A percentile compares a stretch with the other conserved stretches of the same genome.
These are phyloP conservation scores for Candida nanaspora DNA, from an alignment of 805 yeast genomes.

Conservation along the genomic window DNA sequence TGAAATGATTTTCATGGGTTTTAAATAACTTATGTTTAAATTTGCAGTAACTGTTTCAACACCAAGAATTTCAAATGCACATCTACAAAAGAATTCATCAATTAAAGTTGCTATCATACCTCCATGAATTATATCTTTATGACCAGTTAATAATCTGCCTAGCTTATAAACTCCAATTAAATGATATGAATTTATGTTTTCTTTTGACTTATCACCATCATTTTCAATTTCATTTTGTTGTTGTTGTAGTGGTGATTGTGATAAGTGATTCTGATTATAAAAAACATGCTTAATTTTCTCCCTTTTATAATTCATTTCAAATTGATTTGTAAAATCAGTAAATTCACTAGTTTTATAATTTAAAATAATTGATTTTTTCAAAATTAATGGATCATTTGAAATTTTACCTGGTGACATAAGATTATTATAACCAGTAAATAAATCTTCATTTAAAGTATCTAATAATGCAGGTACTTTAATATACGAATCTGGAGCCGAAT, in stretches of 20 bases:
- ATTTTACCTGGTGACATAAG: conserved; percentile 12
- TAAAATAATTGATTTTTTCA: not conserved
- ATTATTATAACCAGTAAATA: conserved; percentile 22
- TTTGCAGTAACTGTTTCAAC: conserved; percentile 43
- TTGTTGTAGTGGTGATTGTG: no score
- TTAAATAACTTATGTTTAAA: conserved; percentile 33
- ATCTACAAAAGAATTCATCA: conserved; percentile 45
- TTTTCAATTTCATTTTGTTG: not conserved
- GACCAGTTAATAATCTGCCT: conserved; percentile 38
- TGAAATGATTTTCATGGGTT: conserved; percentile 12
- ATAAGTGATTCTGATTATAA: not conserved
- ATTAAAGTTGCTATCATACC: conserved; percentile 46
- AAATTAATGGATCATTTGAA: conserved; percentile 1
- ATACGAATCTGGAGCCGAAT: no score
- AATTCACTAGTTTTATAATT: not conserved
- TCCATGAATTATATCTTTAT: conserved; percentile 45
- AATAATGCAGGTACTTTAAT: no score
- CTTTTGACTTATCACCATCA: conserved; percentile 18
- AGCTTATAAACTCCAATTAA: conserved; percentile 37
- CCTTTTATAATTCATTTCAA: not conserved
- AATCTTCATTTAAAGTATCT: conserved; percentile 8
- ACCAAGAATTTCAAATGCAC: conserved; percentile 27
- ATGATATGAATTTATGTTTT: no score
- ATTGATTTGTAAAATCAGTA: not conserved
- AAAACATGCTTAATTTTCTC: not conserved